Evolutionary conservation across 148 eudicot species (phyloP), one percentile per base, ranked within the genome.

Genomic region (Selenicereus undatus): DNA sequence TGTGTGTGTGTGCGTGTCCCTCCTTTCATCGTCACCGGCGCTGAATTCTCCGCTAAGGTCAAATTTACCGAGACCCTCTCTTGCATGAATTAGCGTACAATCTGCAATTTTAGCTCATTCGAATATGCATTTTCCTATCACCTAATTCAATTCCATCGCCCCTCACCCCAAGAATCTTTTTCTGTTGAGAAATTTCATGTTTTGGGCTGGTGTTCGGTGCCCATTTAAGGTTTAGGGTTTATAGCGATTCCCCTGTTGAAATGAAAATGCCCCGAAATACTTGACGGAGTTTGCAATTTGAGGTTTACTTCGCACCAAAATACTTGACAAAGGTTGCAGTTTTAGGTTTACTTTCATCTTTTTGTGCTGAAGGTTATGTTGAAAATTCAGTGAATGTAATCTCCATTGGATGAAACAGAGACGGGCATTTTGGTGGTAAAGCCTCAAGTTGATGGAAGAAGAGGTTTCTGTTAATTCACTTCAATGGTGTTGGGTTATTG

Each of bases 401-500:
- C 8, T 51, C 3, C 3, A 14, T 4, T 64, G 45, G 21, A 56
- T 26, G 71, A 73, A 14, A 56, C 27, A 72, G 76, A 56, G 26
- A 18, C 42, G 5, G 52, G 72, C 20, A 3, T n/a, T 30, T 18
- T 35, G 14, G 1, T 27, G n/a, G 10, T 66, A 14, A 48, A 74
- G 16, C 60, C 13, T 39, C 11, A 32, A 24, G 29, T 11, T 26
- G 48, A 86, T 86, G 86, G 86, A 78, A 52, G 71, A 21, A 24
- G 82, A 80, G 83, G 76, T 50, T 27, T 81, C 82, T 84, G 80
- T 71, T 76, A 84, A 89, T 73, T 24, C 77, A 70, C 83, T 89
- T 79, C 77, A 89, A 11, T 88, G 95, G 93, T 80, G 81, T 76
- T 95, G 92, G 97, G 88, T 86, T 50, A 74, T 94, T 70, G 97